Percentiles rank a stretch among this genome's conserved stretches.
Evolutionary conservation across 2,329 filamentous ascomycete genomes (phyloP).

Genomic region (Alternaria metachromatica): DNA sequence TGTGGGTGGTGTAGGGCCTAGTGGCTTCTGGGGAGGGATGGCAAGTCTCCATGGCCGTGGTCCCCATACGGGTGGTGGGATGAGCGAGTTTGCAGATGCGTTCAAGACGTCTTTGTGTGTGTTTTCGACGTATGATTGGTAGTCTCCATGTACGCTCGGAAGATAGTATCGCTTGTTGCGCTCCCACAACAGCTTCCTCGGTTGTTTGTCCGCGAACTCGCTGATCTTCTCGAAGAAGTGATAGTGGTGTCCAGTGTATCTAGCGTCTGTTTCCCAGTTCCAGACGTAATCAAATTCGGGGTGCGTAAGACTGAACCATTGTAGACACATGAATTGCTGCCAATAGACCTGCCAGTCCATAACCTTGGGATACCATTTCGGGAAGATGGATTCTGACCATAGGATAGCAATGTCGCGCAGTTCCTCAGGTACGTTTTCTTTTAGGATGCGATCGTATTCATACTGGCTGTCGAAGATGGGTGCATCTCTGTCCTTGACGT

Average conservation of each 20-base stretch:
- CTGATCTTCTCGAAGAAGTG: slow-evolving; percentile 73
- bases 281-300: slow-evolving; percentile 80
- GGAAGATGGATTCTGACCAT: slow-evolving; percentile 68
- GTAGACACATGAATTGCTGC: slow-evolving; percentile 73
- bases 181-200: slow-evolving; percentile 66
- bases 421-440: slow-evolving; percentile 70
- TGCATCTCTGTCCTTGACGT: slow-evolving; percentile 60
- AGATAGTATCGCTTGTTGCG: slow-evolving; percentile 64
- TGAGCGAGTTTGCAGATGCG: slow-evolving; percentile 46
- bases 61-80: slow-evolving; percentile 78
- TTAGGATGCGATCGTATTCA: slow-evolving; percentile 66
- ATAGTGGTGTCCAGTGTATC: slow-evolving; percentile 82
- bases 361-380: slow-evolving; percentile 58
- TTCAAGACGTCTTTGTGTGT: slow-evolving; percentile 52
- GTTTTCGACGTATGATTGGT: slow-evolving; percentile 53
- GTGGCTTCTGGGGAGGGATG: slow-evolving; percentile 71
- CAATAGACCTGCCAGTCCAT: slow-evolving; percentile 58
- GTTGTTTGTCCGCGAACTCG: slow-evolving; percentile 61
- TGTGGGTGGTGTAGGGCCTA: slow-evolving; percentile 76
- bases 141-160: slow-evolving; percentile 59
- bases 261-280: slow-evolving; percentile 87
- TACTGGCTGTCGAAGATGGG: slow-evolving; percentile 66
- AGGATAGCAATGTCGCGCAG: slow-evolving; percentile 74
- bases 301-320: slow-evolving; percentile 77
- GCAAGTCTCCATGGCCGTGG: slow-evolving; percentile 68